Percentiles rank a stretch among this genome's conserved stretches.
phyloP scores from a whole-genome alignment of 2,329 filamentous ascomycete genomes.

The Phialocephala sp. region DNA sequence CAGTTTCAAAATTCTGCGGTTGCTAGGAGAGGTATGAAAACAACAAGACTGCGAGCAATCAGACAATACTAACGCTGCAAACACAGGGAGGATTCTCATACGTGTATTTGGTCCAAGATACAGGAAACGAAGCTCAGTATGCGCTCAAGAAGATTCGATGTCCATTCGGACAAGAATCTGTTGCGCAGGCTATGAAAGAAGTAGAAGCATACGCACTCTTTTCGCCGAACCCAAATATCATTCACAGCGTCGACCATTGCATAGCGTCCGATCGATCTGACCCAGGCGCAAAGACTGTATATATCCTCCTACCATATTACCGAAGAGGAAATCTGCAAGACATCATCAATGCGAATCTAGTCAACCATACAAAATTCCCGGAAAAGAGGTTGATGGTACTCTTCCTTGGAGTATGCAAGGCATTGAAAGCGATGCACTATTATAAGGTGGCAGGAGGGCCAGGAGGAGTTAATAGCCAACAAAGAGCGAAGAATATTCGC shows the following conservation, averaged over 20 bases:
- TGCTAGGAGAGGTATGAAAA: constrained; percentile 81
- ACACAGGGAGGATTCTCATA: constrained; percentile 92
- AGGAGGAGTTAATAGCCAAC: constrained; percentile 53
- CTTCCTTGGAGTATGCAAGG: constrained; percentile 90
- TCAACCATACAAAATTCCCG: constrained; percentile 91
- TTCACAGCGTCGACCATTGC: constrained; percentile 81
- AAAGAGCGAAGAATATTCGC: constrained; percentile 50
- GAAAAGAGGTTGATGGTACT: constrained; percentile 86
- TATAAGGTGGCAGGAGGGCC: constrained; percentile 72
- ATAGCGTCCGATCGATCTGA: constrained; percentile 75
- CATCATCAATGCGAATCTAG: constrained; percentile 96
- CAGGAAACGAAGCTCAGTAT: constrained; percentile 79
- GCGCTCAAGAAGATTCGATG: constrained; percentile 99
- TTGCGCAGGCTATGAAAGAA: constrained; percentile 93
- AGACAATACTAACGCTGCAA: constrained; percentile 24
- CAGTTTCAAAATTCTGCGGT: constrained; percentile 92
- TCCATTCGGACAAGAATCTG: constrained; percentile 95
- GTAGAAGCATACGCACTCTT: constrained; percentile 97
- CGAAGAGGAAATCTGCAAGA: constrained; percentile 94
- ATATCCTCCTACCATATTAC: constrained; percentile 96
- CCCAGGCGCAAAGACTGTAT: constrained; percentile 85
- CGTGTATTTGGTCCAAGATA: constrained; percentile 97
- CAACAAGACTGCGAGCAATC: background rate
- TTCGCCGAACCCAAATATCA: constrained; percentile 81
- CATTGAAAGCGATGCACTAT: constrained; percentile 88